Conservation (phyloP, 2,329 filamentous ascomycete genomes). For the Trichoderma sp. region DNA sequence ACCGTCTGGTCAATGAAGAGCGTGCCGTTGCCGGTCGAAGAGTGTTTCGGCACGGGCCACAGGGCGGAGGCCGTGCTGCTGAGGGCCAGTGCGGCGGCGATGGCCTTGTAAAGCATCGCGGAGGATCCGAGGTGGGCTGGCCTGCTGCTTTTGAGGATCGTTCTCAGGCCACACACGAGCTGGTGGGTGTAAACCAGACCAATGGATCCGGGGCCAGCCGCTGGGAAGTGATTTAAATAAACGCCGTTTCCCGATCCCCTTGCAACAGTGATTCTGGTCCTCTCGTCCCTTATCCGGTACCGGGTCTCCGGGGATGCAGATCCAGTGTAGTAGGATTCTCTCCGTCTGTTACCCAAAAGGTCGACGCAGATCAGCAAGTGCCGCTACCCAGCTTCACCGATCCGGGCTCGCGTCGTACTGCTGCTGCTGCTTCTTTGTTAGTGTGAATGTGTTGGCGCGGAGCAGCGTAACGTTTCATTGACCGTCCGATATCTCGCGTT, state of each 20-base stretch:
- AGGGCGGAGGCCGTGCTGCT: slow-evolving; percentile 49
- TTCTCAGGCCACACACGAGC: slow-evolving; percentile 15
- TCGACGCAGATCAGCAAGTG: slow-evolving; percentile 10
- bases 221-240: slow-evolving; percentile 14
- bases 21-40: slow-evolving; percentile 54
- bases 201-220: slow-evolving; percentile 4
- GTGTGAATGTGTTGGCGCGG: slow-evolving; percentile 12
- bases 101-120: slow-evolving; percentile 21
- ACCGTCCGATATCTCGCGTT: slow-evolving; percentile 10
- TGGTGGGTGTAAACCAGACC: neutral
- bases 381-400: slow-evolving; percentile 17
- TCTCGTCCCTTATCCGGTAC: neutral
- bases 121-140: neutral
- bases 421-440: neutral
- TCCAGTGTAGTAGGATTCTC: no score
- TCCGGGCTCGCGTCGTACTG: neutral
- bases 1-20: slow-evolving; percentile 58
- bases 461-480: slow-evolving; percentile 28
- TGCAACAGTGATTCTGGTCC: slow-evolving; percentile 2
- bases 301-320: slow-evolving; percentile 1
- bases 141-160: neutral
- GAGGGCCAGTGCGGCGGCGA: slow-evolving; percentile 20
- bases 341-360: neutral
- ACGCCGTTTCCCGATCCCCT: neutral
- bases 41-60: slow-evolving; percentile 59